Evolutionary conservation across 805 yeast genomes (phyloP).

Genomic region (Debaryomyces hansenii): DNA sequence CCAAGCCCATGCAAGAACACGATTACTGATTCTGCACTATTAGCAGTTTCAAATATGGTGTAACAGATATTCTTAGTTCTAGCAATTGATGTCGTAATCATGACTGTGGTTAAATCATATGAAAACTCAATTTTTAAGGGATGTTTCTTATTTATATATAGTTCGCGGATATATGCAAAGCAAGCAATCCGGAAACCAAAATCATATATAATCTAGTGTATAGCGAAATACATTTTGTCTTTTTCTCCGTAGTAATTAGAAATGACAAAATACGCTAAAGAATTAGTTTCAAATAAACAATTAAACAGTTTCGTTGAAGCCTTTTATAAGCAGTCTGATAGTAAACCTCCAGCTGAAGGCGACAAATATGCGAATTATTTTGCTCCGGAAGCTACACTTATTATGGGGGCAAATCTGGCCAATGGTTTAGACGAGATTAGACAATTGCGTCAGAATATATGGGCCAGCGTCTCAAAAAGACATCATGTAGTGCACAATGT

Average conservation of each 20-base stretch:
- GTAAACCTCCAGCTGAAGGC: constrained; percentile 7
- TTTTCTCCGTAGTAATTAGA: neutral
- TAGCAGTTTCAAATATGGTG: neutral
- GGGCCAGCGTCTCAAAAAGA: constrained; percentile 11
- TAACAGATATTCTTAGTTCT: neutral
- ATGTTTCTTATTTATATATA: no score
- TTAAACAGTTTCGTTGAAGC: constrained; percentile 5
- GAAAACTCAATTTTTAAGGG: no score
- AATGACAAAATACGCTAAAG: constrained; percentile 6
- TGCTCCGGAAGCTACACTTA: constrained; percentile 6
- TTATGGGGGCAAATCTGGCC: constrained; percentile 8
- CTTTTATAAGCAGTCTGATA: constrained; percentile 11
- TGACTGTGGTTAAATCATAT: neutral
- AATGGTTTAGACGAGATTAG: constrained; percentile 7
- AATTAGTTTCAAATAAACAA: constrained; percentile 1
- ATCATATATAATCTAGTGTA: no score
- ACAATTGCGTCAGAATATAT: constrained; percentile 11
- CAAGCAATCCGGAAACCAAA: no score
- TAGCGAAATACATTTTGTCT: neutral
- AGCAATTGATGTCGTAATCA: neutral
- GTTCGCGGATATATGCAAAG: no score
- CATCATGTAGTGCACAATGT: constrained; percentile 11
- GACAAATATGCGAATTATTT: constrained; percentile 11
- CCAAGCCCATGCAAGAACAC: constrained; percentile 12
- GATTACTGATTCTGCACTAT: neutral